A percentile compares a stretch with the other conserved stretches of the same genome.
phyloP scores from a whole-genome alignment of 176 grass and related monocot species.

The Poa pratensis region DNA sequence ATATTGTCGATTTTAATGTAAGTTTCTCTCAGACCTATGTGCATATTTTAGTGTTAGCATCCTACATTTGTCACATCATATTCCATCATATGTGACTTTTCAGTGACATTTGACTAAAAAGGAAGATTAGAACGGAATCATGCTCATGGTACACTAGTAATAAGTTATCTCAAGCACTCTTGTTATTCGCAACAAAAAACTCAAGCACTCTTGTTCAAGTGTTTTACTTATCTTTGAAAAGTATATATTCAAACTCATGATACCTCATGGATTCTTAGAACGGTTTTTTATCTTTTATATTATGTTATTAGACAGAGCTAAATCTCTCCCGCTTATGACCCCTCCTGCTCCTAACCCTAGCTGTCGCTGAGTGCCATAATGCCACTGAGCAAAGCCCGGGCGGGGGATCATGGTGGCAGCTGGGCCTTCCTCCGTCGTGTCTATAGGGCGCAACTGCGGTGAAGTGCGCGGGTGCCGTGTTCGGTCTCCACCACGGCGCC shows the following conservation, averaged over 20 bases:
- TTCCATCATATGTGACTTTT: neutral
- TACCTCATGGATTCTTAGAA: neutral
- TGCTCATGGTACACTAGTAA: neutral
- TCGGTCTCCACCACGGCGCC: too few species aligned
- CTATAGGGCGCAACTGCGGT: too few species aligned
- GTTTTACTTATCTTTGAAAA: neutral
- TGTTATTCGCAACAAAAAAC: too few species aligned
- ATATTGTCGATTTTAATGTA: neutral
- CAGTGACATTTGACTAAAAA: neutral
- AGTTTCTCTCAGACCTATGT: neutral
- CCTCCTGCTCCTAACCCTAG: too few species aligned
- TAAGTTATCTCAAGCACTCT: too few species aligned
- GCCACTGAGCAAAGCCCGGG: too few species aligned
- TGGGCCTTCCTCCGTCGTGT: too few species aligned
- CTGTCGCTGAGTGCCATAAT: too few species aligned
- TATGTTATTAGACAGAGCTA: neutral
- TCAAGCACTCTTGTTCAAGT: neutral
- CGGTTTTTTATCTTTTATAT: neutral
- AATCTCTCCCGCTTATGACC: too few species aligned
- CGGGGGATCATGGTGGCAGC: too few species aligned
- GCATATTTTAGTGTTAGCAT: slow-evolving; percentile 1
- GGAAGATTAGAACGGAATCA: neutral
- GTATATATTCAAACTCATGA: neutral
- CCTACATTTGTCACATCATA: neutral
- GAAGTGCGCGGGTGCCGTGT: too few species aligned